phyloP scores from a whole-genome alignment of 2,329 filamentous ascomycete species.

The Pezicula neosporulosa region DNA sequence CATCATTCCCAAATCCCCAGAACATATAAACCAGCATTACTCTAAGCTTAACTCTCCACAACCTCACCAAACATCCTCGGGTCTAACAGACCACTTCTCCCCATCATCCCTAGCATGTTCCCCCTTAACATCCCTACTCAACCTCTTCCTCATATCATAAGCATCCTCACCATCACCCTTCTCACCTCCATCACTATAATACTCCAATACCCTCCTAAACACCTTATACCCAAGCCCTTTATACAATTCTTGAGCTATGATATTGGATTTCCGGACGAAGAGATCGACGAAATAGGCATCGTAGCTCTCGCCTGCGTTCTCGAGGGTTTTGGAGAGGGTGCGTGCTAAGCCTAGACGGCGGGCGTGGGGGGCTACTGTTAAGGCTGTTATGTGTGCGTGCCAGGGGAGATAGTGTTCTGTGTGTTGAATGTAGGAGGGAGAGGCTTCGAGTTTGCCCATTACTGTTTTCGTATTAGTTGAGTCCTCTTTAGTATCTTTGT shows the following conservation, averaged over 20 bases:
- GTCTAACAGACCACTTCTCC: slow-evolving; percentile 71
- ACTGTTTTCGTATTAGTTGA: slow-evolving; percentile 40
- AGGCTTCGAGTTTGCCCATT: slow-evolving; percentile 94
- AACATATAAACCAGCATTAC: too few relatives aligned
- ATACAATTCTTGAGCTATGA: slow-evolving; percentile 84
- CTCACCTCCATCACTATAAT: slow-evolving; percentile 79
- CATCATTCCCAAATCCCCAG: too few relatives aligned
- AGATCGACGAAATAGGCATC: slow-evolving; percentile 94
- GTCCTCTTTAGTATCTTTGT: too few relatives aligned
- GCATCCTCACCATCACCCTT: slow-evolving; percentile 85
- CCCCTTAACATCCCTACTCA: slow-evolving; percentile 72
- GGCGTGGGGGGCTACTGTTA: slow-evolving; percentile 86
- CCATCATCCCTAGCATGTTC: slow-evolving; percentile 80
- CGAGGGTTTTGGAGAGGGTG: slow-evolving; percentile 75
- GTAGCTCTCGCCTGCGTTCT: slow-evolving; percentile 76
- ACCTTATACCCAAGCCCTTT: slow-evolving; percentile 89
- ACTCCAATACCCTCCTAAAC: slow-evolving; percentile 82
- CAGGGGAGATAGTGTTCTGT: slow-evolving; percentile 96
- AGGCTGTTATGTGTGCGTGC: slow-evolving; percentile 95
- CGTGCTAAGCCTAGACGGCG: slow-evolving; percentile 85
- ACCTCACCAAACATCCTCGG: slow-evolving; percentile 78
- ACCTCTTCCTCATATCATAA: slow-evolving; percentile 93
- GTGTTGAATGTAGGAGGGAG: slow-evolving; percentile 67
- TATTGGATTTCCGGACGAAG: slow-evolving; percentile 87
- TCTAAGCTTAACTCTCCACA: too few relatives aligned